Conservation (phyloP, 2,329 filamentous ascomycete species). For the Torrubiella hemipterigena region DNA sequence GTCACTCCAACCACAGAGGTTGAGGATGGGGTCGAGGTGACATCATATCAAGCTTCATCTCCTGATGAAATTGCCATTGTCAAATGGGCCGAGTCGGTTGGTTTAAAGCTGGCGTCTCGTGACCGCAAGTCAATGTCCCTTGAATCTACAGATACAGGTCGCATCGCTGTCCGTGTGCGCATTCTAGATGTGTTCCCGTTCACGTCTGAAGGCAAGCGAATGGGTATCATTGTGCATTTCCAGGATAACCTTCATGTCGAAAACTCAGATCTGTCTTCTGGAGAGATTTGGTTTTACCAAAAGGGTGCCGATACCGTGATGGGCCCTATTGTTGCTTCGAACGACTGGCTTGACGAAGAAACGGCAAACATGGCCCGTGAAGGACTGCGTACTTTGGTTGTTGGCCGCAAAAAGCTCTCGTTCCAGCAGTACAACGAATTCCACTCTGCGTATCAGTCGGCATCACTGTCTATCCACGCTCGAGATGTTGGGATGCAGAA, state of each 20-base stretch:
- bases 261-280: conserved; percentile 38
- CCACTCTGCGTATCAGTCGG: conserved; percentile 59
- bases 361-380: conserved; percentile 99
- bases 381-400: conserved; percentile 83
- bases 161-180: conserved; percentile 67
- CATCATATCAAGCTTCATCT: conserved; percentile 90
- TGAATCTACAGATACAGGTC: conserved; percentile 62
- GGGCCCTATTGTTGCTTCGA: conserved; percentile 86
- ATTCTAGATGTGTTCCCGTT: conserved; percentile 96
- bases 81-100: conserved; percentile 86
- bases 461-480: conserved; percentile 65
- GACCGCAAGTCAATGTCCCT: conserved; percentile 80
- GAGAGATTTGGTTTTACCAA: conserved; percentile 96
- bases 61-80: conserved; percentile 98
- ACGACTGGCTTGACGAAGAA: conserved; percentile 98
- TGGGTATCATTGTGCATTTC: conserved; percentile 94
- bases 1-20: conserved; percentile 78
- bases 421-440: conserved; percentile 73
- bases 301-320: conserved; percentile 98
- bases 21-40: conserved; percentile 62
- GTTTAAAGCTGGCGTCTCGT: conserved; percentile 70
- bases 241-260: conserved; percentile 42
- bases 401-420: conserved; percentile 83
- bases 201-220: conserved; percentile 93
- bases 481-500: conserved; percentile 74